Conservation (phyloP, 768 basidiomycete species). For the Trametes coccinea region DNA sequence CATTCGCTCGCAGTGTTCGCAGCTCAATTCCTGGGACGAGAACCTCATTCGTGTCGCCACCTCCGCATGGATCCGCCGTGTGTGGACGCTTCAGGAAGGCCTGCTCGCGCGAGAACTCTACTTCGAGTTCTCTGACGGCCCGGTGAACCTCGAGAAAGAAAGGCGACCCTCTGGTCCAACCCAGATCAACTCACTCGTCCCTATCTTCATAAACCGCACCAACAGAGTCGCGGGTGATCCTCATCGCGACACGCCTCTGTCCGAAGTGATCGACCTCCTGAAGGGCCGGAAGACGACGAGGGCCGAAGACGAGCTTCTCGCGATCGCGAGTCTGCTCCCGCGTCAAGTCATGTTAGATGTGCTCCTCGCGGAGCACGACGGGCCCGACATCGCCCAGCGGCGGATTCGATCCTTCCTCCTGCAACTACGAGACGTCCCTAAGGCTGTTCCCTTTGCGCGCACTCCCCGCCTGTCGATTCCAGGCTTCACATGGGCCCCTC, state of each 20-base stretch:
- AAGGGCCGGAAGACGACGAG: constrained; percentile 1
- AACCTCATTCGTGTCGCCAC: constrained; percentile 5
- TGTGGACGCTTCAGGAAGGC: constrained; percentile 19
- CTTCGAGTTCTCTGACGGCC: constrained; percentile 12
- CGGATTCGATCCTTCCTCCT: neutral
- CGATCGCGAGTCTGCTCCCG: constrained; percentile 2
- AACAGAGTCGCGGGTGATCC: neutral
- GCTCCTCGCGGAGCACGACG: no score
- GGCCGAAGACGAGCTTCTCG: constrained; percentile 10
- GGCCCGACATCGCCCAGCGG: no score
- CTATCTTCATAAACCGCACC: neutral
- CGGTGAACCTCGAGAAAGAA: neutral
- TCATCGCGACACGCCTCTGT: neutral
- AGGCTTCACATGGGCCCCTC: no score
- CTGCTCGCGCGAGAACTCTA: constrained; percentile 3
- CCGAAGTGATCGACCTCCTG: constrained; percentile 3
- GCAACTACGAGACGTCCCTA: neutral
- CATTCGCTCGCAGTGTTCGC: constrained; percentile 8
- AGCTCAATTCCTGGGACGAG: neutral
- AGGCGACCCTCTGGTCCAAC: no score
- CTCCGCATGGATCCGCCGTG: constrained; percentile 11
- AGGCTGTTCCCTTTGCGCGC: neutral
- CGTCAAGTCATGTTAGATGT: neutral
- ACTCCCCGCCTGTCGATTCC: no score
- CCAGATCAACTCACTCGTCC: neutral